phyloP scores from a whole-genome alignment of 2,329 filamentous ascomycete species.

The Cladosporium sphaerospermum region DNA sequence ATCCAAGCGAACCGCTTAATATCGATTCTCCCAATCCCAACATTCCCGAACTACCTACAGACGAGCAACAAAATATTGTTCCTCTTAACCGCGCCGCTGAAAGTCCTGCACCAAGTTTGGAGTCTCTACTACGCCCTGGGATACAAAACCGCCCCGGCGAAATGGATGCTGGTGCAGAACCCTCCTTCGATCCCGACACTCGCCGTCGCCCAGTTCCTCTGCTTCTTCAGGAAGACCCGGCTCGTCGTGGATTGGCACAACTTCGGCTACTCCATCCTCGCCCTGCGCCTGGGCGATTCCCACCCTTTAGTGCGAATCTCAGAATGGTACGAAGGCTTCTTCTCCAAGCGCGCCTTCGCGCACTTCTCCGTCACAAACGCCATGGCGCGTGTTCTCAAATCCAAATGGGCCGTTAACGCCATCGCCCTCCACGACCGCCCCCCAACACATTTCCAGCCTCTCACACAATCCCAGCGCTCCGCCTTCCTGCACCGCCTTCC shows the following conservation, averaged over 20 bases:
- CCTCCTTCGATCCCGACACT: slow-evolving; percentile 92
- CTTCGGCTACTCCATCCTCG: slow-evolving; percentile 92
- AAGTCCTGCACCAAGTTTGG: slow-evolving; percentile 76
- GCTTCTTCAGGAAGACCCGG: slow-evolving; percentile 69
- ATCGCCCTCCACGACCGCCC: slow-evolving; percentile 81
- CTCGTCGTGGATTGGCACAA: slow-evolving; percentile 98
- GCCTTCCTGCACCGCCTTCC: slow-evolving; percentile 60
- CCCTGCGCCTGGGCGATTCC: slow-evolving; percentile 52
- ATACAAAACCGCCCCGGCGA: slow-evolving; percentile 66
- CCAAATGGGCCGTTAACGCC: slow-evolving; percentile 59
- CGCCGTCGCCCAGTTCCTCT: slow-evolving; percentile 64
- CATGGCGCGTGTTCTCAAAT: slow-evolving; percentile 69
- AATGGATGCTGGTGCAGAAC: slow-evolving; percentile 88
- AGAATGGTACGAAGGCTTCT: slow-evolving; percentile 66
- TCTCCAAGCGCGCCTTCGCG: slow-evolving; percentile 62
- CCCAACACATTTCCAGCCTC: slow-evolving; percentile 71
- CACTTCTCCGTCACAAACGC: slow-evolving; percentile 87
- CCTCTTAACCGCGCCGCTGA: slow-evolving; percentile 69
- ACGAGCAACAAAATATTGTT: slow-evolving; percentile 68
- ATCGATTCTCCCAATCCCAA: slow-evolving; percentile 61
- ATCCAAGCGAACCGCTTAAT: slow-evolving; percentile 64
- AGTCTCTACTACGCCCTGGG: slow-evolving; percentile 65
- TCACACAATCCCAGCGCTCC: slow-evolving; percentile 45
- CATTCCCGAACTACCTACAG: slow-evolving; percentile 60
- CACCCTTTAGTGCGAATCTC: slow-evolving; percentile 76